Percentiles rank a stretch among this genome's conserved stretches.
These are phyloP conservation scores for Paratinospora sagittata DNA, from an alignment of 164 flowering plant genomes.

Conservation along the genomic window DNA sequence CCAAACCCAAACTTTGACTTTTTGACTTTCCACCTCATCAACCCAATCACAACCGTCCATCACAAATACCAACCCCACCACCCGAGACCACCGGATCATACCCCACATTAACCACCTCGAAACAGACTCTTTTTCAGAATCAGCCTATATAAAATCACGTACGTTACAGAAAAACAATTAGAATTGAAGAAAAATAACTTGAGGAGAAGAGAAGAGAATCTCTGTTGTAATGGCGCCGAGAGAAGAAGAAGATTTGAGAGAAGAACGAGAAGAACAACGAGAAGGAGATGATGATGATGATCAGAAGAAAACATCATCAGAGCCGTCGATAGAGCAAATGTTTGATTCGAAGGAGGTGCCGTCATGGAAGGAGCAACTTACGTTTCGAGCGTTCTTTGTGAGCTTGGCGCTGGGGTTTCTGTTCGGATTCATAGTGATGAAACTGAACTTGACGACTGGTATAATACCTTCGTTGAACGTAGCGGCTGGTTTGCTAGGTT, in stretches of 20 bases:
- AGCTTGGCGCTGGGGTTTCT: constrained; percentile 36
- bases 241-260: constrained; percentile 8
- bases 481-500: constrained; percentile 63
- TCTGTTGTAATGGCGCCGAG: no score
- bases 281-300: constrained; percentile 3
- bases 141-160: no score
- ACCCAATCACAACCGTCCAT: background rate
- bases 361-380: constrained; percentile 46
- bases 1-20: no score
- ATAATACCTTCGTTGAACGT: constrained; percentile 64
- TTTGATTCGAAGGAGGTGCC: constrained; percentile 34
- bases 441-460: constrained; percentile 62
- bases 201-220: no score
- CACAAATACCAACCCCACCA: background rate
- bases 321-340: constrained; percentile 23
- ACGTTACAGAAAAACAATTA: no score
- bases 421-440: constrained; percentile 54
- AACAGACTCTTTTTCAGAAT: background rate
- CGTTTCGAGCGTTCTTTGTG: constrained; percentile 37
- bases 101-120: background rate
- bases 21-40: background rate
- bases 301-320: background rate
- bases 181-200: background rate
- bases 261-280: background rate
- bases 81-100: background rate